Evolutionary conservation across 2,329 filamentous ascomycete genomes (phyloP).

Genomic region (Metarhizium guizhouense): DNA sequence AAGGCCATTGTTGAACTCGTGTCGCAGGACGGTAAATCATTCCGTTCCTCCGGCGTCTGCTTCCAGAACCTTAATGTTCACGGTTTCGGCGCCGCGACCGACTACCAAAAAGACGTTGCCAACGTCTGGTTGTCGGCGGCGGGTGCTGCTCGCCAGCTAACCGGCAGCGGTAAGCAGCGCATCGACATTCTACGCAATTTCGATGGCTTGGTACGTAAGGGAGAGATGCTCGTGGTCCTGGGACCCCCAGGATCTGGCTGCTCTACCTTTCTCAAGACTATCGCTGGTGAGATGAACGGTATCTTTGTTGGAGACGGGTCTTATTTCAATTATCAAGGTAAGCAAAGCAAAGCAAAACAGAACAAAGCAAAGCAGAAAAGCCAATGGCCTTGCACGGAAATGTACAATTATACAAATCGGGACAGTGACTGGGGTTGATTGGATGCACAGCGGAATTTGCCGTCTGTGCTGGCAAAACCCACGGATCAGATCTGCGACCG

Average conservation of each 20-base stretch:
- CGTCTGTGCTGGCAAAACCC: not conserved
- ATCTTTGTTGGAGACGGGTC: slow-evolving; percentile 62
- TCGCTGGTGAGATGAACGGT: slow-evolving; percentile 75
- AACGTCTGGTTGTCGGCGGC: slow-evolving; percentile 49
- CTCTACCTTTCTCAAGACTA: slow-evolving; percentile 76
- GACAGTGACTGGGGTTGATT: not conserved
- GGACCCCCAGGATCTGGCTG: slow-evolving; percentile 68
- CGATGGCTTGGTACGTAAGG: slow-evolving; percentile 58
- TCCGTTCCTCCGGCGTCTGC: slow-evolving; percentile 54
- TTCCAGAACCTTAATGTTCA: slow-evolving; percentile 62
- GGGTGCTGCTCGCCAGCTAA: slow-evolving; percentile 38
- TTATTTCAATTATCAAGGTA: slow-evolving; percentile 75
- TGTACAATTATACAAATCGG: not conserved
- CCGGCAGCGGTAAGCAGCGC: slow-evolving; percentile 41
- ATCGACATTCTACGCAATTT: slow-evolving; percentile 62
- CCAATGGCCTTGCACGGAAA: not conserved
- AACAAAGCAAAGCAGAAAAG: not conserved
- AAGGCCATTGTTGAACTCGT: slow-evolving; percentile 47
- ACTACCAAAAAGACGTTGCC: slow-evolving; percentile 60
- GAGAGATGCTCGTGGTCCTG: slow-evolving; percentile 69
- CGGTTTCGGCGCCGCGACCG: slow-evolving; percentile 57
- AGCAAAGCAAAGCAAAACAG: slow-evolving; percentile 9
- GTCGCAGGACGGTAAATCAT: slow-evolving; percentile 41
- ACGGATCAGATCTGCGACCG: slow-evolving; percentile 2
- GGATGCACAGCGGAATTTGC: slow-evolving; percentile 5